phyloP scores from a whole-genome alignment of 306 rosid species.

The Gastrolobium bilobum region DNA sequence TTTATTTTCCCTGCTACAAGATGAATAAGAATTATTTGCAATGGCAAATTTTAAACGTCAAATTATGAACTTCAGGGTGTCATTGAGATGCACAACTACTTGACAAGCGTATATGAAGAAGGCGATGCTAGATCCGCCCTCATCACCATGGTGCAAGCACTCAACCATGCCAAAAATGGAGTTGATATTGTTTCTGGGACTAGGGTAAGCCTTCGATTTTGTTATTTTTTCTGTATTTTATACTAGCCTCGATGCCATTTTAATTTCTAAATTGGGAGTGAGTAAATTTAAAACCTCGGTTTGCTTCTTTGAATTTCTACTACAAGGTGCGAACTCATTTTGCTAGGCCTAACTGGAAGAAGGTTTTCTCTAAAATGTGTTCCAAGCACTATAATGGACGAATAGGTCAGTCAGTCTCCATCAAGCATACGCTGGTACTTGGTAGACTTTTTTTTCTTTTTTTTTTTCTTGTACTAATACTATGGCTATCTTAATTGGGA shows the following conservation, averaged over 20 bases:
- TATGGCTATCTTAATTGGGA: conserved; percentile 44
- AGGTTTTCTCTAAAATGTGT: conserved; percentile 87
- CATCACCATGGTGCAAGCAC: conserved; percentile 99
- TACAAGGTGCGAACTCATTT: conserved; percentile 95
- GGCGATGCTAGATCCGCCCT: conserved; percentile 99
- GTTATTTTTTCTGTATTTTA: conserved; percentile 1
- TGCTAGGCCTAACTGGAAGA: conserved; percentile 99
- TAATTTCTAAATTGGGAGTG: background rate
- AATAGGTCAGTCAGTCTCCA: conserved; percentile 73
- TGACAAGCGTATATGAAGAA: conserved; percentile 98
- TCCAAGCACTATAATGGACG: conserved; percentile 91
- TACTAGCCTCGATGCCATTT: conserved; percentile 31
- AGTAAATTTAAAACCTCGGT: conserved; percentile 15
- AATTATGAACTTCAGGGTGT: conserved; percentile 78
- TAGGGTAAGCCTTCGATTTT: conserved; percentile 62
- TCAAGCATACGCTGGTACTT: background rate
- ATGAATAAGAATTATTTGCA: conserved; percentile 42
- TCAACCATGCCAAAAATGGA: conserved; percentile 98
- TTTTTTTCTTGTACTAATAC: conserved; percentile 34
- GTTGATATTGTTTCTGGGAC: conserved; percentile 99
- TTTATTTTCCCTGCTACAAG: conserved; percentile 27
- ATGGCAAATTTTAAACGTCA: conserved; percentile 46
- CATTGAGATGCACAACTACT: conserved; percentile 99
- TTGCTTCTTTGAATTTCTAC: conserved; percentile 34
- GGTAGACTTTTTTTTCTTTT: background rate